phyloP scores from a whole-genome alignment of 176 grass and related monocot species.

The Chrysopogon serrulatus region DNA sequence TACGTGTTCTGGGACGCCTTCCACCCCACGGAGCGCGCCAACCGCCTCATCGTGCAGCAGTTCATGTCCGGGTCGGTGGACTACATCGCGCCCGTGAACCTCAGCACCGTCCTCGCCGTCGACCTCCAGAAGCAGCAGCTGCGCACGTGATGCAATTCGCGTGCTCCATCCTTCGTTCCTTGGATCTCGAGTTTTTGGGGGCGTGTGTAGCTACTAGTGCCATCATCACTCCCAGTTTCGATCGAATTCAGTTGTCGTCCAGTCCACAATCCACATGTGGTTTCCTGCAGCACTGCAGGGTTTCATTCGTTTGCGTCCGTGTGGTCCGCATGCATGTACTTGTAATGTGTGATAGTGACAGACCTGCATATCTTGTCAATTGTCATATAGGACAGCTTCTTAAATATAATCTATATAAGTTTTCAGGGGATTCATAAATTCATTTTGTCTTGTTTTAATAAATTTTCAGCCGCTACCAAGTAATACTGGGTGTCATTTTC shows the following conservation, averaged over 20 bases:
- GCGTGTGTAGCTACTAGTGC: no score
- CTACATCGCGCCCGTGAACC: conserved; percentile 77
- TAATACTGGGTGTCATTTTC: no score
- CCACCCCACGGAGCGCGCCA: conserved; percentile 83
- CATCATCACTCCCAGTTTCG: no score
- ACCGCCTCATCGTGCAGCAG: conserved; percentile 64
- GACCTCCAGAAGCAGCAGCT: conserved; percentile 16
- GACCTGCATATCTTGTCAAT: neutral
- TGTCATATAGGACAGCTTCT: neutral
- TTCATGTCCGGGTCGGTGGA: conserved; percentile 35
- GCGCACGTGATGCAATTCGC: no score
- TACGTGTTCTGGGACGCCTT: conserved; percentile 93
- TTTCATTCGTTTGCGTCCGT: neutral
- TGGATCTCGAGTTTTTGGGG: no score
- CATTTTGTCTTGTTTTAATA: neutral
- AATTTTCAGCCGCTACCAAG: no score
- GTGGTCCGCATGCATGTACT: neutral
- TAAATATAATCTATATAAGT: neutral
- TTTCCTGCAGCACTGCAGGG: neutral
- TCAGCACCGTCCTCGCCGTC: conserved; percentile 64
- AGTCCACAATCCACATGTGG: neutral
- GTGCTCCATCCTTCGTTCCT: no score
- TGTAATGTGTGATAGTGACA: neutral
- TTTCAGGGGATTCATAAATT: neutral
- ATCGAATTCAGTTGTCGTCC: no score